These are phyloP conservation scores for Tetracladium maxilliforme DNA, from an alignment of 2,329 filamentous ascomycete species.

Conservation along the genomic window DNA sequence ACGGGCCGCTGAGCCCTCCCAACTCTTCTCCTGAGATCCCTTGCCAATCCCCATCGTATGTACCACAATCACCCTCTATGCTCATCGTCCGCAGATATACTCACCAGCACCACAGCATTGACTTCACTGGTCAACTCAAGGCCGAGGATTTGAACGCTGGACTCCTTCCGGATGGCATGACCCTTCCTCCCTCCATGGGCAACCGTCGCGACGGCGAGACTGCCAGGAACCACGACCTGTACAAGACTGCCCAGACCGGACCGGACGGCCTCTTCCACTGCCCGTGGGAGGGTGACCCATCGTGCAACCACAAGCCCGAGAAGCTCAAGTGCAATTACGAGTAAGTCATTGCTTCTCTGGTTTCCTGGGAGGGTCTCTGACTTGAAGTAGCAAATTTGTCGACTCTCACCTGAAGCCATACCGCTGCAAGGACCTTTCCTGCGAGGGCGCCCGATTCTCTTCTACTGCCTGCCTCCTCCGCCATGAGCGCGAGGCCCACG, in stretches of 20 bases:
- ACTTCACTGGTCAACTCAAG: no score
- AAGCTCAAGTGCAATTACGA: conserved; percentile 99
- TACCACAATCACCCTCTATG: no score
- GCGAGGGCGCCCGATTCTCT: conserved; percentile 79
- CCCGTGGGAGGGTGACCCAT: conserved; percentile 61
- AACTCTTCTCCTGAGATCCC: no score
- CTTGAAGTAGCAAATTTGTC: conserved; percentile 66
- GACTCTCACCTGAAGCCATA: conserved; percentile 96
- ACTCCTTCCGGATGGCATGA: no score
- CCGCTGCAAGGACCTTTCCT: conserved; percentile 75
- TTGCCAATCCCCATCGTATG: no score
- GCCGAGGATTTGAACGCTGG: no score
- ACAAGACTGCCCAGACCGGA: conserved; percentile 48
- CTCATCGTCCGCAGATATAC: no score
- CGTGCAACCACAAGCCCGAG: conserved; percentile 80
- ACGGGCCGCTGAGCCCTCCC: no score
- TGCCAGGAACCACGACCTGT: conserved; percentile 53
- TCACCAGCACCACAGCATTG: no score
- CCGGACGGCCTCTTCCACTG: conserved; percentile 84
- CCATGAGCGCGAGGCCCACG: conserved; percentile 90
- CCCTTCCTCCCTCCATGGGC: no score
- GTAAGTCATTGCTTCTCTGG: conserved; percentile 38
- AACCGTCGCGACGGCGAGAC: no score
- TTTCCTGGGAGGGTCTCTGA: conserved; percentile 1
- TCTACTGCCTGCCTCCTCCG: conserved; percentile 90